phyloP scores from a whole-genome alignment of 768 basidiomycete species.

The Boletus rufocinnamomeus region DNA sequence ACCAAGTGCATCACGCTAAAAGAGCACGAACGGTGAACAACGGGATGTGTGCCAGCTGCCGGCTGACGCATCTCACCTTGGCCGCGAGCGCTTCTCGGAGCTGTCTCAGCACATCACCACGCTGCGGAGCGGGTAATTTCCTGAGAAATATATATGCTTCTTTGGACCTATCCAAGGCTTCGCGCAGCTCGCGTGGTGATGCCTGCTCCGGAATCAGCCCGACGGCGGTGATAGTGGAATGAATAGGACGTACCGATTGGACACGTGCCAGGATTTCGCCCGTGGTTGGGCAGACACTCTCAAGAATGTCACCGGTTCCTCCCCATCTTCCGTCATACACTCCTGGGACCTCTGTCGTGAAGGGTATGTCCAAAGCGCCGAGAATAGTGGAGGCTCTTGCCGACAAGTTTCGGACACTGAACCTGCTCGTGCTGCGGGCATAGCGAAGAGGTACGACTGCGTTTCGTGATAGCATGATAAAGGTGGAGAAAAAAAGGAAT shows the following conservation, averaged over 20 bases:
- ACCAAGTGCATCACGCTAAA: constrained; percentile 74
- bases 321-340: constrained; percentile 85
- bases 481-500: background rate
- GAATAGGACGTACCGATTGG: constrained; percentile 51
- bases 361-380: constrained; percentile 59
- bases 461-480: constrained; percentile 31
- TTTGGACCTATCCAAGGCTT: constrained; percentile 64
- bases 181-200: constrained; percentile 69
- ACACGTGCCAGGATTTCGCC: constrained; percentile 82
- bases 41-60: background rate
- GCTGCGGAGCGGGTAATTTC: constrained; percentile 78
- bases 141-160: constrained; percentile 76
- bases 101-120: constrained; percentile 88
- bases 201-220: constrained; percentile 45
- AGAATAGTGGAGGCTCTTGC: constrained; percentile 70
- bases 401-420: constrained; percentile 52
- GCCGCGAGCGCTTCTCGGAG: constrained; percentile 77
- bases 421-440: constrained; percentile 21
- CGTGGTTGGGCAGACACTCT: constrained; percentile 82
- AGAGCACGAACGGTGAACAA: constrained; percentile 14
- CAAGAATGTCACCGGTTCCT: constrained; percentile 68
- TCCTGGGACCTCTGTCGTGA: constrained; percentile 59
- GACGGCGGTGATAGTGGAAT: background rate
- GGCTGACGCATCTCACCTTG: constrained; percentile 52
- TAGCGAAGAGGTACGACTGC: constrained; percentile 11